Base-by-base conservation (phyloP, 805 yeast genomes). In the Lipomyces kockii region DNA sequence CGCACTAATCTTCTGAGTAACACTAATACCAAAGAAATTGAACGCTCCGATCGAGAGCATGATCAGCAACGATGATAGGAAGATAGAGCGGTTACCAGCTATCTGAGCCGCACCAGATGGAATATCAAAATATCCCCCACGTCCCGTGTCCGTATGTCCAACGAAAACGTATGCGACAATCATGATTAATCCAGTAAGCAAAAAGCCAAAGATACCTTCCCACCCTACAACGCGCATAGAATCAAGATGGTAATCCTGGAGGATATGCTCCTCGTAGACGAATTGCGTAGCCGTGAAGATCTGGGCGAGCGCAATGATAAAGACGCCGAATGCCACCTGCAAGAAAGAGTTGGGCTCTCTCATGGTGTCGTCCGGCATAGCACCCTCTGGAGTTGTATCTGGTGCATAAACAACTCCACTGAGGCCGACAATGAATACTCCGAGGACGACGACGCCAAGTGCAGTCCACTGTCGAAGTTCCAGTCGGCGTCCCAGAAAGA, bases 241-340 rank as follows among this genome's bases (percentile, higher is more conserved):
- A 4, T 82, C 82, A 55, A 90, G 80, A 14, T 84, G 80, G 72
- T 85, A 81, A 65, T 79, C 80, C 32, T 81, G 77, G 67, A 90
- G 78, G 58, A 90, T 82, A 72, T 87, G 87, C 74, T 90, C 96
- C 75, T 90, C 96, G 52, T 87, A 81, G 2, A 90, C 95, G 76
- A 89, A 90, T 76, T 90, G 96, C 17, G 87, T 78, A 0, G 95
- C 95, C 61, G 88, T 86, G 69, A 89, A 83, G n/a, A 86, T 74
- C 72, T 87, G 90, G 7, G 89, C 95, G 32, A 84, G 64, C 11
- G 89, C 76, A 63, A 90, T 83, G 52, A 90, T 75, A 0, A 77
- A 46, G 68, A 90, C 84, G 6, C 96, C 96, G 54, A 87, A 70
- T 0, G 83, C 74, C 65, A 74, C 74, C 65, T 73, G 63, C 52